Base-by-base conservation (phyloP, 2,329 filamentous ascomycete species). In the Cercospora beticola region DNA sequence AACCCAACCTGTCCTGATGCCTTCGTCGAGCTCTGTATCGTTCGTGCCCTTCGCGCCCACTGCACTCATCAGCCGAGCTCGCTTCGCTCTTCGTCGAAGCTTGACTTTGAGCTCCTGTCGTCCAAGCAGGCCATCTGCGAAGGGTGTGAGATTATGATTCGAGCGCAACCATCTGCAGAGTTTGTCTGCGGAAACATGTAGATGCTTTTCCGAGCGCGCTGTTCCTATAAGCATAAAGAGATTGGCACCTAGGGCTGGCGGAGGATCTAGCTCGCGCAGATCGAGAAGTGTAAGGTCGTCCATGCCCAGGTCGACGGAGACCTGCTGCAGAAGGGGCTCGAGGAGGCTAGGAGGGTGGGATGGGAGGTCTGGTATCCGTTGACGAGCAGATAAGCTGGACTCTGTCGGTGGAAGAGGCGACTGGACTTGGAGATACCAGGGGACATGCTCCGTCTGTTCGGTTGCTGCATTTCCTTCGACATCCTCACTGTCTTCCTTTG, bases 141-240 rank as follows among this genome's bases (percentile, higher is more conserved):
- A 87, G 0, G 94, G 92, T 2, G 86, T 83, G 43, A 98, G 82
- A 65, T 89, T 88, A 79, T 92, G 88, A 12, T 88, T 87, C 52
- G 86, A 89, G 63, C 93, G 86, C 56, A 97, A 82, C 91, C 92
- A 97, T 68, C 94, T 88, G 71, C 94, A 92, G 28, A 97, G 86
- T n/a, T 93, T 88, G 76, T 97, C 93, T 0, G 94, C 93, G 0
- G 92, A 92, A 23, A 97, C 90, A 77, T 97, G 94, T 40, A 99
- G 84, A 82, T 99, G 95, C 63, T 94, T 93, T 79, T 97, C 92
- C 75, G 92, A 96, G 68, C 95, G 90, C 14, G 94, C 92, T 8
- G 93, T 97, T 49, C 91, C 93, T 71, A 99, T 88, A 31, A 99
- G 82, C 95, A 98, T 98, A 64, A 99, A 86, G 30, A 97, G 85